Base-by-base conservation (phyloP, 148 eudicot genomes). In the Cornus kousa region DNA sequence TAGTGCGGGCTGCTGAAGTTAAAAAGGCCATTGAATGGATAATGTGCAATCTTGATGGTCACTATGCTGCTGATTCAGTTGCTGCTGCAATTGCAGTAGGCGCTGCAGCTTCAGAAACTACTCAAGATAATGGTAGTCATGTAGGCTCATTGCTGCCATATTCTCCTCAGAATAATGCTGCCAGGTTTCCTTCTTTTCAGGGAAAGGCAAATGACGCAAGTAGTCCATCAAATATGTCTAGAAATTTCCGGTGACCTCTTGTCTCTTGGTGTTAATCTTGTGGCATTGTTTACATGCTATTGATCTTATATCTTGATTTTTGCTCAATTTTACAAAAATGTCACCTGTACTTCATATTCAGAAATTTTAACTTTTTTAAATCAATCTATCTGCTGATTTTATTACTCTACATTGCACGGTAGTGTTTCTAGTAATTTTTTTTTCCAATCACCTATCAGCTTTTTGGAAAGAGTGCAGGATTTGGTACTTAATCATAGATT, bases 11-110 rank as follows among this genome's bases (percentile, higher is more conserved):
- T 72, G 95, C 94, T 80, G 99, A 94, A 83, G 98, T 97, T 17
- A 97, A 97, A 84, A 92, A 87, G 83, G 91, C 98, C 78, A 92
- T 97, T 76, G 99, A 97, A 85, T 94, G 98, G 98, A 94, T 94
- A 70, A 90, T 97, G 95, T 89, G 91, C 80, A 94, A 94, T 86
- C 88, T 92, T 80, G 93, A 91, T 80, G 96, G 95, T 76, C 98
- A 97, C 78, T 94, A 94, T 89, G 99, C 97, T 82, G 93, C 99
- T 84, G 94, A 90, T 77, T 90, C 99, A 62, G 98, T 97, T 89
- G 90, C 98, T 92, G 91, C 94, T 84, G 99, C 97, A 80, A 91
- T 95, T 85, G 92, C 92, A 77, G 88, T 87, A 78, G 97, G 97
- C 79, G 92, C 97, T 77, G 87, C 83, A 70, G 90, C 88, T 78